Conservation (phyloP, 345 rosid genomes). For the Citrus inodora region DNA sequence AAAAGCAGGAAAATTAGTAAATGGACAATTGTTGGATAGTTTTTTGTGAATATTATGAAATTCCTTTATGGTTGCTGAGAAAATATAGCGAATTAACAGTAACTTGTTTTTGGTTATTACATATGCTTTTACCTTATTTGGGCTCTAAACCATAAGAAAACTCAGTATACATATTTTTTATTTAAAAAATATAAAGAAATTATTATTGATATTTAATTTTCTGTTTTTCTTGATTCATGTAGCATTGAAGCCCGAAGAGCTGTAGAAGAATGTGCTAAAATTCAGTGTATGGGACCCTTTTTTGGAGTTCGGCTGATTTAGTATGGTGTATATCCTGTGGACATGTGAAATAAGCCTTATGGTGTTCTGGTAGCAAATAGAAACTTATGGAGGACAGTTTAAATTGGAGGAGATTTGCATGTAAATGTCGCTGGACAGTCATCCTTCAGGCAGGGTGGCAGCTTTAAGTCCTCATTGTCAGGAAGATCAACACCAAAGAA, state of each 20-base stretch:
- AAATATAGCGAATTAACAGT: background rate
- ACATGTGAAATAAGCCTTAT: conserved; percentile 10
- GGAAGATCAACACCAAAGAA: conserved; percentile 74
- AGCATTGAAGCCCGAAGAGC: conserved; percentile 9
- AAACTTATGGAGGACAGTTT: conserved; percentile 60
- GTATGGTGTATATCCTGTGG: background rate
- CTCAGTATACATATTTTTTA: too few species aligned
- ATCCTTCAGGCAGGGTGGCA: conserved; percentile 51
- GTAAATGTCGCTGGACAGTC: conserved; percentile 44
- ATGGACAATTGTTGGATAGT: background rate
- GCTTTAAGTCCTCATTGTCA: conserved; percentile 59
- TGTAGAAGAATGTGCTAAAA: background rate
- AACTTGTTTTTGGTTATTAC: background rate
- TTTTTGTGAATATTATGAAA: background rate
- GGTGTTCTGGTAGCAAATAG: conserved; percentile 3
- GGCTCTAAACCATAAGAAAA: background rate
- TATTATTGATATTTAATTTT: background rate
- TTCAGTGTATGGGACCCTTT: background rate
- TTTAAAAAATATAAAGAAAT: background rate
- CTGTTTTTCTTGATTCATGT: conserved; percentile 14
- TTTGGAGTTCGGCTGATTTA: background rate
- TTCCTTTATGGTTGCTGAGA: conserved; percentile 11
- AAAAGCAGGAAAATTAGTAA: background rate
- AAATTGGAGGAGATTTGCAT: conserved; percentile 34
- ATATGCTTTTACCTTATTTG: background rate